These are phyloP conservation scores for Zoysia pacifica DNA, from an alignment of 176 grass and related monocot genomes.

Conservation along the genomic window DNA sequence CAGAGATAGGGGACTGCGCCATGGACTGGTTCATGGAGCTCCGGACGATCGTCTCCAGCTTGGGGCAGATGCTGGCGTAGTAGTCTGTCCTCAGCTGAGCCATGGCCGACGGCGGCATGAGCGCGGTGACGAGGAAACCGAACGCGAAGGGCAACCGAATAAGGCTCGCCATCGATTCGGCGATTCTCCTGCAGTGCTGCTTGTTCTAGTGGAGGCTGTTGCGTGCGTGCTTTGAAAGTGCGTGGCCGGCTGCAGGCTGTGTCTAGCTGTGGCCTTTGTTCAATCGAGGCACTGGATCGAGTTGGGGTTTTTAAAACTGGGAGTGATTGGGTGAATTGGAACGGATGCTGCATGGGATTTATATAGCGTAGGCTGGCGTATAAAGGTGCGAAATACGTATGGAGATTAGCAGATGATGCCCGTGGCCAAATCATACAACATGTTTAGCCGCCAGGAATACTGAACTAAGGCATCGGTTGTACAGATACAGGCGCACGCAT, in stretches of 20 bases:
- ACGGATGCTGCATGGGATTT: conserved; percentile 2
- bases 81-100: conserved; percentile 16
- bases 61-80: conserved; percentile 47
- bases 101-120: neutral
- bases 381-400: too few species aligned
- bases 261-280: neutral
- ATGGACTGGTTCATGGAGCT: conserved; percentile 41
- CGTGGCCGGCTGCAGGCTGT: neutral
- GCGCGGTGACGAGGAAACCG: neutral
- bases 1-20: conserved; percentile 35
- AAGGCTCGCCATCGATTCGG: conserved; percentile 22
- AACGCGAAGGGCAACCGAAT: neutral
- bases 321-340: conserved; percentile 4
- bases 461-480: conserved; percentile 3
- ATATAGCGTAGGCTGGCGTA: conserved; percentile 18
- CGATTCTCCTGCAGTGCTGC: neutral
- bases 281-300: neutral
- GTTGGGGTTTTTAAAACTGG: neutral
- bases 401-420: neutral
- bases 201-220: conserved; percentile 22
- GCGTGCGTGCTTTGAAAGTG: conserved; percentile 34
- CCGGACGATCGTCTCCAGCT: conserved; percentile 42
- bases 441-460: neutral
- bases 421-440: neutral
- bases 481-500: neutral